These are phyloP conservation scores for Pythium graminicola DNA, from an alignment of 352 stramenopile species.

Conservation along the genomic window DNA sequence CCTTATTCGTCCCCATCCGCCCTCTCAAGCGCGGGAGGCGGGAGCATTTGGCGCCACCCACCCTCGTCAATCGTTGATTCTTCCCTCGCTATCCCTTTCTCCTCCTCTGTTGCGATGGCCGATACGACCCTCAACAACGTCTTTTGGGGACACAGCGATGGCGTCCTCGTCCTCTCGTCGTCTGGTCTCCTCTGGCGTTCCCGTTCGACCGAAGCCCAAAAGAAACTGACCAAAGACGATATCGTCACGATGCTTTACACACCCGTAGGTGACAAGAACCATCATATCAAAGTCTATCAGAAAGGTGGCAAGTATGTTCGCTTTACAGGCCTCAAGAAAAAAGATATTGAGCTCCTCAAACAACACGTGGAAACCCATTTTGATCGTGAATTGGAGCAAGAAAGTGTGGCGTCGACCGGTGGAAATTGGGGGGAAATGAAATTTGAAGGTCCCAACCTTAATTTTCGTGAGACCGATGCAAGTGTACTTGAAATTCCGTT, in stretches of 20 bases:
- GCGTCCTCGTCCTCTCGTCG: conserved; percentile 67
- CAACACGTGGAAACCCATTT: conserved; percentile 75
- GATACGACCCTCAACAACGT: conserved; percentile 82
- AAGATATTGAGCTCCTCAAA: conserved; percentile 59
- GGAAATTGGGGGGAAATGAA: conserved; percentile 93
- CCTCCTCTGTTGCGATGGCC: conserved; percentile 27
- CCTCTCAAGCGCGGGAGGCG: conserved; percentile 6
- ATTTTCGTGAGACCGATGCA: conserved; percentile 60
- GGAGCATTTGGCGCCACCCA: conserved; percentile 17
- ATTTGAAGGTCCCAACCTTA: conserved; percentile 87
- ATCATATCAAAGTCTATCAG: conserved; percentile 83
- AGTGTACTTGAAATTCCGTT: conserved; percentile 73
- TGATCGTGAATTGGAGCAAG: conserved; percentile 85
- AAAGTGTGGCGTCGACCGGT: conserved; percentile 82
- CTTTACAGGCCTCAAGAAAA: conserved; percentile 68
- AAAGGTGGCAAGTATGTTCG: conserved; percentile 81
- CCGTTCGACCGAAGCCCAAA: conserved; percentile 72
- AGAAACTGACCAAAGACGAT: conserved; percentile 81
- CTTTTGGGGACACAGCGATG: conserved; percentile 82
- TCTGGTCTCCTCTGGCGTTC: conserved; percentile 72
- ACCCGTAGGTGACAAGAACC: conserved; percentile 67
- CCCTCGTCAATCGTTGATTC: not conserved
- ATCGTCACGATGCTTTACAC: conserved; percentile 84
- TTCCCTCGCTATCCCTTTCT: not conserved
- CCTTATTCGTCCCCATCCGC: not conserved